Evolutionary conservation across 1,139 yeast species (phyloP).

Genomic region (Scheffersomyces parashehatae): DNA sequence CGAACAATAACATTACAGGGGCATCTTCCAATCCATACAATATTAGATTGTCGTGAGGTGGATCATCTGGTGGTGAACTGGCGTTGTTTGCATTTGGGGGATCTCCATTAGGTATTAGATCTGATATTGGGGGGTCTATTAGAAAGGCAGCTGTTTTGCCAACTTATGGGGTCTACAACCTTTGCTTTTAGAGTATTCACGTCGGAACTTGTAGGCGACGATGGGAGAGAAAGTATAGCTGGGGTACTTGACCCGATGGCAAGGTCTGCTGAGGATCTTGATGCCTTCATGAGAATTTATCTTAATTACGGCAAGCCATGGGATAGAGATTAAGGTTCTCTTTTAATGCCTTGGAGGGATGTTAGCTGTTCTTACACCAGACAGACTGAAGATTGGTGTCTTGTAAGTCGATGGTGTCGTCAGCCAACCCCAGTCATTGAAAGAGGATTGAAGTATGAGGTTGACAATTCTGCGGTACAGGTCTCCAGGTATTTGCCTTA

Average conservation of each 20-base stretch:
- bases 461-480: conserved; percentile 16
- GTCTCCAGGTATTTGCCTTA: conserved; percentile 15
- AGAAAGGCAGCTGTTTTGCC: too few relatives aligned
- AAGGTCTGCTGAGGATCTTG: conserved; percentile 62
- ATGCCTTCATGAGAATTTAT: conserved; percentile 57
- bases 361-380: conserved; percentile 34
- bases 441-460: conserved; percentile 21
- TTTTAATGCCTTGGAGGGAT: conserved; percentile 65
- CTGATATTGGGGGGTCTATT: too few relatives aligned
- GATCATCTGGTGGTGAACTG: too few relatives aligned
- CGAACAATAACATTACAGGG: too few relatives aligned
- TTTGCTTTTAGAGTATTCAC: too few relatives aligned
- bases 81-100: too few relatives aligned
- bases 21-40: too few relatives aligned
- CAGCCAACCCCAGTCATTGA: conserved; percentile 56
- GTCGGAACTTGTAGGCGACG: too few relatives aligned
- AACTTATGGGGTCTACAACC: too few relatives aligned
- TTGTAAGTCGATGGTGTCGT: conserved; percentile 42
- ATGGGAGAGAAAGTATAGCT: too few relatives aligned
- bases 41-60: too few relatives aligned
- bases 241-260: conserved; percentile 55
- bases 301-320: conserved; percentile 69
- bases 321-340: conserved; percentile 56
- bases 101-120: too few relatives aligned
- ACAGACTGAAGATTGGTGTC: conserved; percentile 34